Evolutionary conservation across 2,329 filamentous ascomycete genomes (phyloP).

Genomic region (Purpureocillium lavendulum): DNA sequence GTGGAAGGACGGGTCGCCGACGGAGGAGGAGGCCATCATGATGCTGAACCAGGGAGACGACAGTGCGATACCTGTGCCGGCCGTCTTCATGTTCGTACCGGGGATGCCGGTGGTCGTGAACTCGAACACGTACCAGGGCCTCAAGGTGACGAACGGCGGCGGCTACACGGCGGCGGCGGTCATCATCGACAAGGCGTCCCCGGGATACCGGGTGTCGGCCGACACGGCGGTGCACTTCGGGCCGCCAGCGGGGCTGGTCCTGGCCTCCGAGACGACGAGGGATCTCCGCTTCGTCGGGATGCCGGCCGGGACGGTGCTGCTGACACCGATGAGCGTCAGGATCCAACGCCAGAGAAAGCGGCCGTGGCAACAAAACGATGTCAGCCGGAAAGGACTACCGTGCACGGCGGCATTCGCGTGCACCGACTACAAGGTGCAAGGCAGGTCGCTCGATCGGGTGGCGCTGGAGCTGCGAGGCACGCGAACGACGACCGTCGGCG

Average conservation of each 20-base stretch:
- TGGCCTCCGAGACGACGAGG: not conserved
- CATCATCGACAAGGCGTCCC: not conserved
- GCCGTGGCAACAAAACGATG: not conserved
- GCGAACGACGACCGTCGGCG: no score
- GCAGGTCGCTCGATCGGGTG: no score
- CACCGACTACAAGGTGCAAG: not conserved
- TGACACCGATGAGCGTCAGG: not conserved
- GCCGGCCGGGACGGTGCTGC: not conserved
- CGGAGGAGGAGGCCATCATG: conserved; percentile 1
- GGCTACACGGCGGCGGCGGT: not conserved
- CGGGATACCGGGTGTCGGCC: not conserved
- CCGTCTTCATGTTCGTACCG: not conserved
- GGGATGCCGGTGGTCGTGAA: not conserved
- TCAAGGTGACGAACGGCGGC: not conserved
- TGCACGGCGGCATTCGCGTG: not conserved
- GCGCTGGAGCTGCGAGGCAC: no score
- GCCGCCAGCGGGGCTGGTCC: not conserved
- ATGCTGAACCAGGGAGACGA: conserved; percentile 1
- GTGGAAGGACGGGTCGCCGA: not conserved
- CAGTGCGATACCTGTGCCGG: not conserved
- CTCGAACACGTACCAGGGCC: not conserved
- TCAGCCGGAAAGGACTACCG: not conserved
- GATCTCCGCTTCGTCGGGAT: conserved; percentile 2
- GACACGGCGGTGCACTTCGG: not conserved
- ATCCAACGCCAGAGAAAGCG: not conserved